Evolutionary conservation across 345 rosid genomes (phyloP).

Genomic region (Euphorbia tirucalli): DNA sequence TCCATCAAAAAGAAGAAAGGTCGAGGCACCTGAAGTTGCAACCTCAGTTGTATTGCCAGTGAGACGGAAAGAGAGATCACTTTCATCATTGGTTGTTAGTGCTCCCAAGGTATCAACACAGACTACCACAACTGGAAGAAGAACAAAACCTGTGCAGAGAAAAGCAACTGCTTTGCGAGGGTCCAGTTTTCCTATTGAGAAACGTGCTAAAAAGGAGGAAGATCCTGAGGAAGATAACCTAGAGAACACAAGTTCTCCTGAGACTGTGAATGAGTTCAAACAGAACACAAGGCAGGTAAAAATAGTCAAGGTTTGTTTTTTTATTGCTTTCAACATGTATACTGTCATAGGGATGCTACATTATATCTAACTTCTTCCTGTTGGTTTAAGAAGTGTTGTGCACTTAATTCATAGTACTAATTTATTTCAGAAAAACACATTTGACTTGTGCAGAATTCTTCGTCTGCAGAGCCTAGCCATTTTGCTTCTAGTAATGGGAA

Average conservation of each 20-base stretch:
- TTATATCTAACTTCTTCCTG: not conserved
- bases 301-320: constrained; percentile 8
- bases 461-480: constrained; percentile 19
- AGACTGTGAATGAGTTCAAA: constrained; percentile 14
- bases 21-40: constrained; percentile 26
- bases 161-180: constrained; percentile 21
- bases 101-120: constrained; percentile 26
- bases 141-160: constrained; percentile 28
- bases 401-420: not conserved
- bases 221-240: constrained; percentile 19
- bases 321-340: not conserved
- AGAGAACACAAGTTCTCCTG: constrained; percentile 23
- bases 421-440: not conserved
- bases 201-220: constrained; percentile 50
- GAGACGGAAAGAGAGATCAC: constrained; percentile 32
- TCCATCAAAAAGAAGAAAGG: constrained; percentile 33
- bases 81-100: constrained; percentile 34
- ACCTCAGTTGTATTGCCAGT: constrained; percentile 19
- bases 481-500: constrained; percentile 10
- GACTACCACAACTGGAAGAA: constrained; percentile 21
- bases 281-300: constrained; percentile 23
- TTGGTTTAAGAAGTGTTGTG: constrained; percentile 1
- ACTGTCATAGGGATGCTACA: not conserved
- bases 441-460: constrained; percentile 27
- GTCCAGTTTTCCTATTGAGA: constrained; percentile 35